Percentiles rank a stretch among this genome's conserved stretches.
Evolutionary conservation across 1,284 basidiomycete genomes (phyloP).

Genomic region (Cutaneotrichosporon mucoides): DNA sequence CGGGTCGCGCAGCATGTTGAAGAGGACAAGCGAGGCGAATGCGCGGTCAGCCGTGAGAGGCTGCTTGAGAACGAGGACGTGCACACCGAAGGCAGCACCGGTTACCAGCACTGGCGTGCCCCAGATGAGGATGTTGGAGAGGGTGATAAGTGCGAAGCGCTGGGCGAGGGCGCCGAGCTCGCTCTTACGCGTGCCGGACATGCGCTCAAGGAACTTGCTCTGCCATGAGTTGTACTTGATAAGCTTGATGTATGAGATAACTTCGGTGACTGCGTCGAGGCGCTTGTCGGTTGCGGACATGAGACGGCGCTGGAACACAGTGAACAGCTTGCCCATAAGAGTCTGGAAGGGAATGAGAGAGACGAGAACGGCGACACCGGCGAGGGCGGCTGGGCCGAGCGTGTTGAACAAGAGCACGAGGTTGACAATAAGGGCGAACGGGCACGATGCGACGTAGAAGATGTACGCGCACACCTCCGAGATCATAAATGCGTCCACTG

Average conservation of each 20-base stretch:
- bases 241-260: conserved; percentile 54
- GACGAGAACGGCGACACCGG: conserved; percentile 48
- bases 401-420: conserved; percentile 51
- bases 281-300: conserved; percentile 55
- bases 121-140: conserved; percentile 49
- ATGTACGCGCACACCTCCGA: conserved; percentile 46
- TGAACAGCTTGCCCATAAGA: conserved; percentile 49
- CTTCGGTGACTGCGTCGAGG: conserved; percentile 55
- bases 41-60: conserved; percentile 42
- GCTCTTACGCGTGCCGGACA: conserved; percentile 49
- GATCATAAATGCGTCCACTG: conserved; percentile 54
- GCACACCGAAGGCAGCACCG: conserved; percentile 51
- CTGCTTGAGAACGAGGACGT: conserved; percentile 39
- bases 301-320: conserved; percentile 50
- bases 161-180: conserved; percentile 52
- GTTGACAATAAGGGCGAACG: conserved; percentile 51
- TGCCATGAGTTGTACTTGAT: conserved; percentile 55
- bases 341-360: conserved; percentile 48
- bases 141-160: conserved; percentile 48
- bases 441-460: conserved; percentile 44
- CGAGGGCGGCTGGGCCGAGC: conserved; percentile 49
- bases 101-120: conserved; percentile 53
- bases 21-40: conserved; percentile 54
- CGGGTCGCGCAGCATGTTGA: conserved; percentile 52
- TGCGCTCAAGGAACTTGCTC: conserved; percentile 51